Conservation (phyloP, 225 moss, liverwort and hornwort genomes). For the Physcomitrellopsis africana region DNA sequence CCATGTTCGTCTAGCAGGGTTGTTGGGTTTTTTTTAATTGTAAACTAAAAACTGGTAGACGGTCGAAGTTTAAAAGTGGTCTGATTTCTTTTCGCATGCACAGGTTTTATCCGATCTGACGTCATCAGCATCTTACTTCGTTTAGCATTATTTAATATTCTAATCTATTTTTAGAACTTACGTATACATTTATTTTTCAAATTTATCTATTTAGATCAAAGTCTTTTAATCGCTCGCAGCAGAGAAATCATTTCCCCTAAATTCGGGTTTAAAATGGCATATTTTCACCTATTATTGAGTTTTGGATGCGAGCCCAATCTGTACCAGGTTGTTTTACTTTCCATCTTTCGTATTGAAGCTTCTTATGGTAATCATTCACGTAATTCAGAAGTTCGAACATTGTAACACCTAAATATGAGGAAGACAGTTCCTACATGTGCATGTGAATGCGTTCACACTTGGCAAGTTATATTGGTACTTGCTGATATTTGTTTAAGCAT, state of each 20-base stretch:
- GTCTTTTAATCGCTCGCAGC: neutral
- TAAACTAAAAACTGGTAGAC: neutral
- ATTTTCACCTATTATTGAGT: neutral
- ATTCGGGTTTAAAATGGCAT: neutral
- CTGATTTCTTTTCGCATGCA: neutral
- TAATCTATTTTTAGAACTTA: neutral
- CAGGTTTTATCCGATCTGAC: slow-evolving; percentile 82
- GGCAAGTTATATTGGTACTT: too few species aligned
- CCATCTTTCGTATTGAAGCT: neutral
- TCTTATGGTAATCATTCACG: too few species aligned
- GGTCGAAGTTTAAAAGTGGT: slow-evolving; percentile 2
- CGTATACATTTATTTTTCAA: slow-evolving; percentile 11
- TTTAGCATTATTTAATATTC: slow-evolving; percentile 35
- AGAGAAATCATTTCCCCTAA: slow-evolving; percentile 1
- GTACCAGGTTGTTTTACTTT: neutral
- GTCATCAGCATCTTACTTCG: slow-evolving; percentile 85
- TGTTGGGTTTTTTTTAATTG: neutral
- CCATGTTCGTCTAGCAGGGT: too few species aligned
- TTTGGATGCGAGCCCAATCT: neutral
- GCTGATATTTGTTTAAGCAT: too few species aligned
- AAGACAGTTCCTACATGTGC: too few species aligned
- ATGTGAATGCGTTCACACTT: too few species aligned
- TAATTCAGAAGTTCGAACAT: too few species aligned
- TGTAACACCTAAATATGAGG: too few species aligned
- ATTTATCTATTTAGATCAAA: neutral